Base-by-base conservation (phyloP, 768 basidiomycete species). In the Trametes punicea region DNA sequence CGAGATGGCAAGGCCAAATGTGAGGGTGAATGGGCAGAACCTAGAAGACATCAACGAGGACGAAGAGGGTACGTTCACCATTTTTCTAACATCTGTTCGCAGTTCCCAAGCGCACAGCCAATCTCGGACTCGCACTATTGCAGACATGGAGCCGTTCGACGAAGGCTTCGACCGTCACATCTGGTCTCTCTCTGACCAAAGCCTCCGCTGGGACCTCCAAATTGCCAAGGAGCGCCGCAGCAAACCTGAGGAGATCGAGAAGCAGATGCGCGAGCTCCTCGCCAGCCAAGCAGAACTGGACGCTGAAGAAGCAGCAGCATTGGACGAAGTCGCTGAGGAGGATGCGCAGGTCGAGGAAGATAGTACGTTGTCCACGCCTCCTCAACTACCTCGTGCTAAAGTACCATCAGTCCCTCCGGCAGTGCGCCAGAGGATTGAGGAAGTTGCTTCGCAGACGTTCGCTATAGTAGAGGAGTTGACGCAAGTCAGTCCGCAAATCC, bases 151-250 rank as follows among this genome's bases (percentile, higher is more conserved):
- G 64, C 79, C 83, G 2, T 96, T 93, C 68, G 91, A 96, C 64
- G 92, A 96, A 70, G 83, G 82, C 2, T 80, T 96, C 29, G 93
- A 95, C 67, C 74, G 89, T 46, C 81, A 81, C 41, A 87, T 94
- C 41, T 92, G 88, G 87, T 85, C 87, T 0, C 70, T 93, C 18
- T 84, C 87, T 38, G 82, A 87, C 60, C 88, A 88, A 46, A 76
- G 85, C 27, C 71, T 92, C 48, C 79, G 85, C 60, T 90, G 83
- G 83, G 84, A 92, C 65, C 83, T 81, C 58, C 79, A 85, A 53
- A 78, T 90, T 34, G 85, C 87, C 21, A 79, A 80, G 46, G 81
- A 81, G 55, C 79, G 92, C 42, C 83, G 87, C 45, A 80, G 74
- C 8, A 72, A 77, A 38, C 93, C 92, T 0, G 65, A 61, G 18